Conservation (phyloP, 331 rosid genomes). For the Phaseolus coccineus region DNA sequence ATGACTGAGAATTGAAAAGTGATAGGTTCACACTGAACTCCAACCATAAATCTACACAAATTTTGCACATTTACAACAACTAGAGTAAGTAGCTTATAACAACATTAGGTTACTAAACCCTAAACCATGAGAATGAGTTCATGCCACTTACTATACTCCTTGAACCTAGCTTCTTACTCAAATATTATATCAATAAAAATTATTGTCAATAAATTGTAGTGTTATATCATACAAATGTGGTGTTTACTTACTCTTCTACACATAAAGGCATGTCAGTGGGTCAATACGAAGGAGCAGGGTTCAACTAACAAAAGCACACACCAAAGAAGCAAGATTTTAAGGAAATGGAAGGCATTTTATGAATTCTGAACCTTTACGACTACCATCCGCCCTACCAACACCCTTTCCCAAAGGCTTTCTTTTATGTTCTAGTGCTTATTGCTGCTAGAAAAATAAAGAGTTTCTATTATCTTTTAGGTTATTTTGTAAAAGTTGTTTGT, state of each 20-base stretch:
- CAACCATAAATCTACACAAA: background rate
- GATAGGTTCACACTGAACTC: conserved; percentile 1
- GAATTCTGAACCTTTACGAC: background rate
- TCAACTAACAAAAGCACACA: conserved; percentile 4
- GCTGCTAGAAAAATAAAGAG: no score
- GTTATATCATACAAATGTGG: background rate
- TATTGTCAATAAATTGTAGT: background rate
- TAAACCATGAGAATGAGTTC: conserved; percentile 2
- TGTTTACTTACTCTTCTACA: conserved; percentile 20
- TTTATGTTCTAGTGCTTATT: background rate
- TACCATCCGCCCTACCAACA: background rate
- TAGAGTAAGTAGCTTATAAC: background rate
- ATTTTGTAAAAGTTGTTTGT: no score
- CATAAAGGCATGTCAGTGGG: background rate
- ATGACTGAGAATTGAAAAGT: conserved; percentile 11
- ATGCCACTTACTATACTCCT: background rate
- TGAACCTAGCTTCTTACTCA: conserved; percentile 30
- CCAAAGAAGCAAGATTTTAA: conserved; percentile 1
- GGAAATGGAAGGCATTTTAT: conserved; percentile 9
- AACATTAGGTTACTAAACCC: background rate
- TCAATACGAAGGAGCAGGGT: background rate
- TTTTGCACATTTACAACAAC: conserved; percentile 5
- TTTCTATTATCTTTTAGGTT: no score
- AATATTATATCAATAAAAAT: conserved; percentile 20
- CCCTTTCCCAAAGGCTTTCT: background rate